Conservation (phyloP, 1,284 basidiomycete species). For the Waitea zeae region DNA sequence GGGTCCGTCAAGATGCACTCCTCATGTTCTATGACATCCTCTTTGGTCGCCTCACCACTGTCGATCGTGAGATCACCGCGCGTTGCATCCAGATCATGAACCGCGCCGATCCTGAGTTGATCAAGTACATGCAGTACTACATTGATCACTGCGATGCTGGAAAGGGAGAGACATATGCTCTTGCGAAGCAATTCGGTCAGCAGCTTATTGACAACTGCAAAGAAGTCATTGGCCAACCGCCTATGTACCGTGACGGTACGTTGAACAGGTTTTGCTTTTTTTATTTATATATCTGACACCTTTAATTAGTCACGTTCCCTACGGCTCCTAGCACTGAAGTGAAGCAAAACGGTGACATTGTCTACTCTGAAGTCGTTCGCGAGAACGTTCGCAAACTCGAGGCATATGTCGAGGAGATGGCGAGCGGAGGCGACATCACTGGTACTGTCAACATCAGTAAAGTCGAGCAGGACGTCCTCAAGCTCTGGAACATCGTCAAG, state of each 20-base stretch:
- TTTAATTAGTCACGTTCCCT: slow-evolving; percentile 75
- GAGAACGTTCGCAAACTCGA: slow-evolving; percentile 95
- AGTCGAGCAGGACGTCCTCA: slow-evolving; percentile 89
- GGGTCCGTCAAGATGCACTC: slow-evolving; percentile 92
- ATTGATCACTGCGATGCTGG: slow-evolving; percentile 73
- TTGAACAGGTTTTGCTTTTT: slow-evolving; percentile 1
- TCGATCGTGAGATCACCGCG: slow-evolving; percentile 91
- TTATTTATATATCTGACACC: slow-evolving; percentile 1
- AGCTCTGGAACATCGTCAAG: slow-evolving; percentile 95
- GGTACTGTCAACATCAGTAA: slow-evolving; percentile 85
- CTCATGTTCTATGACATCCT: slow-evolving; percentile 97
- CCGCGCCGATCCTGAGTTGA: slow-evolving; percentile 80
- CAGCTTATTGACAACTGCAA: slow-evolving; percentile 90
- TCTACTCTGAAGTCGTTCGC: slow-evolving; percentile 89
- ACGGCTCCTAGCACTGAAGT: slow-evolving; percentile 94
- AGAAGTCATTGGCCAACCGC: slow-evolving; percentile 69
- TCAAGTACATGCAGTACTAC: slow-evolving; percentile 92
- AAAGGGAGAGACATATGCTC: slow-evolving; percentile 80
- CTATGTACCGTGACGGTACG: slow-evolving; percentile 86
- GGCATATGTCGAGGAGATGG: slow-evolving; percentile 98
- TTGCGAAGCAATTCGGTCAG: slow-evolving; percentile 95
- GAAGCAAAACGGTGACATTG: slow-evolving; percentile 83
- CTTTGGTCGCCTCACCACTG: slow-evolving; percentile 82
- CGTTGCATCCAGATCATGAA: slow-evolving; percentile 97
- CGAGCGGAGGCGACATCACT: slow-evolving; percentile 77